Evolutionary conservation across 805 yeast species (phyloP).

Genomic region (Saccharomycopsis guyanensis): DNA sequence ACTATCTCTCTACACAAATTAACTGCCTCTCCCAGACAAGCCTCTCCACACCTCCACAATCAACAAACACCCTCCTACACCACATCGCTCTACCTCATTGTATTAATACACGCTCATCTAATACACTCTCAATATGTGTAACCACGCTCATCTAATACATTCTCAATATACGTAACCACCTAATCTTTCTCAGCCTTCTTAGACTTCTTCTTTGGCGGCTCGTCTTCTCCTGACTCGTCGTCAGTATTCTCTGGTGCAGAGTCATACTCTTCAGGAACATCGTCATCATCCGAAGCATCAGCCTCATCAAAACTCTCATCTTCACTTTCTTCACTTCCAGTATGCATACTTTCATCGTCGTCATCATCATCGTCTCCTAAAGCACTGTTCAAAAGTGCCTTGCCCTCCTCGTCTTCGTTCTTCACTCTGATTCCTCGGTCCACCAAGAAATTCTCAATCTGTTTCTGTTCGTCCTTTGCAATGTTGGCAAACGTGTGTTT

Average conservation of each 20-base stretch:
- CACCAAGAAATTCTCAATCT: constrained; percentile 66
- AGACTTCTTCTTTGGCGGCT: constrained; percentile 19
- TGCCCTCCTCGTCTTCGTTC: constrained; percentile 86
- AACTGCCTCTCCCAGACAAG: too few relatives aligned
- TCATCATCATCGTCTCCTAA: constrained; percentile 53
- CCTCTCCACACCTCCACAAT: too few relatives aligned
- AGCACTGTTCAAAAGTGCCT: constrained; percentile 70
- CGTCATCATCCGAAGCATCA: constrained; percentile 20
- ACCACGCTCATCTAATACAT: too few relatives aligned
- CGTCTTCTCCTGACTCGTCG: constrained; percentile 1
- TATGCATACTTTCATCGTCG: constrained; percentile 59
- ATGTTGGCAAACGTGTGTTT: constrained; percentile 84
- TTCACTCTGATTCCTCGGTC: constrained; percentile 73
- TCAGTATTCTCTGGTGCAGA: constrained; percentile 13
- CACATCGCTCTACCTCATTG: too few relatives aligned
- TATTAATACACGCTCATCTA: too few relatives aligned
- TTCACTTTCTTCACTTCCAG: constrained; percentile 66
- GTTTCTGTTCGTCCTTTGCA: constrained; percentile 79
- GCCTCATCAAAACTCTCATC: constrained; percentile 74
- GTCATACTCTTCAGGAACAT: constrained; percentile 21
- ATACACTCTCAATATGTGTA: too few relatives aligned
- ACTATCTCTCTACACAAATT: too few relatives aligned
- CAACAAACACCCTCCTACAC: too few relatives aligned
- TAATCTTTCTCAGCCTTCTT: too few relatives aligned
- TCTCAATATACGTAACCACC: too few relatives aligned